These are phyloP conservation scores for Mesotaenium endlicherianum DNA, from an alignment of 139 green algal species.

Conservation along the genomic window DNA sequence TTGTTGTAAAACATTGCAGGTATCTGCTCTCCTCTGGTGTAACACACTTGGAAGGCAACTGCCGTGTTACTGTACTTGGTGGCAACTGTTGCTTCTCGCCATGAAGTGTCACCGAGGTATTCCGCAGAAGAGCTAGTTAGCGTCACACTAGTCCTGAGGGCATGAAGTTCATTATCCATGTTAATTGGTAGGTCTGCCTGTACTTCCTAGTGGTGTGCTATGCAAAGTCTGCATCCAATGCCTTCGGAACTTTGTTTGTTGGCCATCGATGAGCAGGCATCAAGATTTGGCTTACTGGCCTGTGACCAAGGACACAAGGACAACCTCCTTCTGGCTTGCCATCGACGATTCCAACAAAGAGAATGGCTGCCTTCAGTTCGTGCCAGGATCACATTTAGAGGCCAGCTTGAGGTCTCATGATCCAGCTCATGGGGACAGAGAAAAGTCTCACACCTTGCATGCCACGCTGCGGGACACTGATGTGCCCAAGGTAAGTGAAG, in stretches of 20 bases:
- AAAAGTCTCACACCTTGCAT: constrained; percentile 61
- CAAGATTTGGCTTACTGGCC: constrained; percentile 67
- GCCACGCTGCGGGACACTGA: constrained; percentile 41
- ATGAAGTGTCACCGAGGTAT: no score
- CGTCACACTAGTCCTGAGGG: no score
- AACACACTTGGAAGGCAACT: no score
- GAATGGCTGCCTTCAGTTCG: constrained; percentile 72
- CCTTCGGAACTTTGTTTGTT: neutral
- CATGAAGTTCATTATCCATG: no score
- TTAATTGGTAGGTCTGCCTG: no score
- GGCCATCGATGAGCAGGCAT: neutral
- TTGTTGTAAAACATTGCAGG: no score
- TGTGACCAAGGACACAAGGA: constrained; percentile 50
- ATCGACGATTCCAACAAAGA: constrained; percentile 56
- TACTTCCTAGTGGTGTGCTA: no score
- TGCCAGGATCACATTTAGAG: constrained; percentile 62
- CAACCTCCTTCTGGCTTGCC: constrained; percentile 72
- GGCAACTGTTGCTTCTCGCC: no score
- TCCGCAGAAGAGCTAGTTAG: no score
- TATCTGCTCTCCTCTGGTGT: no score
- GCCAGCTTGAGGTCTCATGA: constrained; percentile 56
- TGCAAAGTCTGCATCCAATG: neutral
- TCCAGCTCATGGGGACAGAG: constrained; percentile 37
- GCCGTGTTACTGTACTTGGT: no score
- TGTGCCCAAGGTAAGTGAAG: constrained; percentile 36